Evolutionary conservation across 768 basidiomycete genomes (phyloP).

Genomic region (Crucibulum laeve): DNA sequence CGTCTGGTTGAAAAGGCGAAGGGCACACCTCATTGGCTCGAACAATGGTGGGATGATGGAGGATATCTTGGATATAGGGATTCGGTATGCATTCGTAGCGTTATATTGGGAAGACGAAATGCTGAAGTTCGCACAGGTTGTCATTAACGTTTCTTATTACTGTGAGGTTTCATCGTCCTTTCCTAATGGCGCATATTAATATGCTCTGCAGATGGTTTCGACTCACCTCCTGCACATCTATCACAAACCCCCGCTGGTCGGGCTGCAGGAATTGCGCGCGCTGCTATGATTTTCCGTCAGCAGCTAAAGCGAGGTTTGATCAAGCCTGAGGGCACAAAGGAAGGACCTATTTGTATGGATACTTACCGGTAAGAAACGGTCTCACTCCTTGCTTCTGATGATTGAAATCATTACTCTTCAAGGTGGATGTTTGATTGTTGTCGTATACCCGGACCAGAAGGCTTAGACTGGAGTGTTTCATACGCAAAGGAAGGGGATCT

Average conservation of each 20-base stretch:
- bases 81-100: conserved; percentile 44
- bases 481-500: conserved; percentile 53
- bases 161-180: conserved; percentile 41
- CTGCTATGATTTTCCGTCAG: conserved; percentile 71
- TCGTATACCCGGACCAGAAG: conserved; percentile 69
- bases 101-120: conserved; percentile 3
- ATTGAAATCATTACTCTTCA: conserved; percentile 3
- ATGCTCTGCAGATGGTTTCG: conserved; percentile 64
- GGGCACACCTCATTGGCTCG: conserved; percentile 75
- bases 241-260: conserved; percentile 55
- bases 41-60: conserved; percentile 91
- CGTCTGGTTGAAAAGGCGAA: conserved; percentile 52
- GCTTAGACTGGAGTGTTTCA: conserved; percentile 73
- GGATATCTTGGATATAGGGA: conserved; percentile 86
- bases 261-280: conserved; percentile 69
- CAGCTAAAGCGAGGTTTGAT: conserved; percentile 63
- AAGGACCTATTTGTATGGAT: conserved; percentile 80
- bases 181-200: conserved; percentile 5
- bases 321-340: conserved; percentile 61
- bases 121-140: conserved; percentile 38
- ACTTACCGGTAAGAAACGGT: conserved; percentile 59
- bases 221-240: conserved; percentile 58
- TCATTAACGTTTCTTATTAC: conserved; percentile 93
- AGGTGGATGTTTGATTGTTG: conserved; percentile 95
- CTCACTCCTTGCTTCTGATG: background rate